phyloP scores from a whole-genome alignment of 164 flowering plant species.

The Dillenia turbinata region DNA sequence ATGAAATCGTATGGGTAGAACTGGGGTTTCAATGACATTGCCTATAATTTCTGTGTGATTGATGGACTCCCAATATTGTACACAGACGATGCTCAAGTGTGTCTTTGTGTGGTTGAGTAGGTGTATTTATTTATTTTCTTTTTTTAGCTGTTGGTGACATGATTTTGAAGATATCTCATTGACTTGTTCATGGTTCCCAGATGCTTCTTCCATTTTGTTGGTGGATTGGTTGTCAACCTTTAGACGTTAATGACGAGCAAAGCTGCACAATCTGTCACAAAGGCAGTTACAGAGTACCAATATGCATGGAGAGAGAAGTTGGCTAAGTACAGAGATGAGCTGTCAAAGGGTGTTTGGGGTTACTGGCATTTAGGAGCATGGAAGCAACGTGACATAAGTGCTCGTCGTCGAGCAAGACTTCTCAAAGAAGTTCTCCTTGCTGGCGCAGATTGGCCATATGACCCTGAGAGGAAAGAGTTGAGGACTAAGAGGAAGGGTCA shows the following conservation, averaged over 20 bases:
- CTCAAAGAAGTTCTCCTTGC: conserved; percentile 85
- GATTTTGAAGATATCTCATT: no score
- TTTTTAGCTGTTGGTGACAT: no score
- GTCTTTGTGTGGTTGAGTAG: no score
- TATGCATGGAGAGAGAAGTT: conserved; percentile 87
- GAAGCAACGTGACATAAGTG: conserved; percentile 78
- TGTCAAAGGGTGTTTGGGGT: conserved; percentile 90
- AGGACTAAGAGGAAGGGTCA: conserved; percentile 82
- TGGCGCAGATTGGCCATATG: conserved; percentile 84
- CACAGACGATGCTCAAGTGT: no score
- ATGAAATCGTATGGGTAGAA: no score
- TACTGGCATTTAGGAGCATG: conserved; percentile 92
- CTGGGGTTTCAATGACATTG: no score
- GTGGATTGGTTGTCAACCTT: background rate
- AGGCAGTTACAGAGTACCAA: conserved; percentile 54
- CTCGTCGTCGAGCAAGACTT: conserved; percentile 72
- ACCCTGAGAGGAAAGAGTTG: conserved; percentile 84
- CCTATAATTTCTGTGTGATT: no score
- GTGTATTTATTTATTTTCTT: no score
- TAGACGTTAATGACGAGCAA: conserved; percentile 47
- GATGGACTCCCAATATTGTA: no score
- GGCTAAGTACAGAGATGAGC: conserved; percentile 62
- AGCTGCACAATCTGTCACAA: conserved; percentile 47
- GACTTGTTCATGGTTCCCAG: no score
- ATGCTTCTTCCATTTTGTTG: background rate